phyloP scores from a whole-genome alignment of 495 filamentous ascomycete genomes.

The Gamarada debralockiae region DNA sequence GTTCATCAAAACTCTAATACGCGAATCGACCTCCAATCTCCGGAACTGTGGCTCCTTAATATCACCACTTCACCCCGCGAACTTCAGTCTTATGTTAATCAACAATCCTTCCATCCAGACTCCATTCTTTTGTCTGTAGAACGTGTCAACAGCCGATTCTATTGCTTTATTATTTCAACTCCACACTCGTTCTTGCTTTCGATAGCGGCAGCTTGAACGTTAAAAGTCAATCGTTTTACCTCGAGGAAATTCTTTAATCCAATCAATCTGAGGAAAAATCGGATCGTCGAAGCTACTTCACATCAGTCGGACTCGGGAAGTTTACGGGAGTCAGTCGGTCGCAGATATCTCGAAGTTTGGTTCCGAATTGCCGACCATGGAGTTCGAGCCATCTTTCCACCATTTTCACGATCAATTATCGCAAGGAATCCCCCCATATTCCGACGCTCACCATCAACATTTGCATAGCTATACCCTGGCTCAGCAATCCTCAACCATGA shows the following conservation, averaged over 20 bases:
- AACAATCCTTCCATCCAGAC: neutral
- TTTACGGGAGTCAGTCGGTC: neutral
- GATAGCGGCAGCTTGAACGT: neutral
- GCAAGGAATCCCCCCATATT: neutral
- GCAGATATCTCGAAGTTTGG: constrained; percentile 2
- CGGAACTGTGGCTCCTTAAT: neutral
- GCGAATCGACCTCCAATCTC: neutral
- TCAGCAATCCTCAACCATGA: constrained; percentile 9
- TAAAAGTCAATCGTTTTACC: neutral
- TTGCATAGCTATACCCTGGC: constrained; percentile 10
- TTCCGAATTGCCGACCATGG: constrained; percentile 14
- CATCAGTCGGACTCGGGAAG: neutral
- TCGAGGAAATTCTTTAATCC: no score
- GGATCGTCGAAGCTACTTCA: neutral
- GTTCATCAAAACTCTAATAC: constrained; percentile 5
- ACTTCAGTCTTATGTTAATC: neutral
- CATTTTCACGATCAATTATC: constrained; percentile 17
- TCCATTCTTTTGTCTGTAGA: constrained; percentile 13
- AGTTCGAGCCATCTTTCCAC: constrained; percentile 18
- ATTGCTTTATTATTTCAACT: neutral
- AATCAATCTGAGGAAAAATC: no score
- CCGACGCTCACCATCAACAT: neutral
- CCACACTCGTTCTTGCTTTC: neutral
- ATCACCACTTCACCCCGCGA: neutral
- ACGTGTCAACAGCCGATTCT: neutral